Base-by-base conservation (phyloP, 148 eudicot genomes). In the Nepenthes mirabilis region DNA sequence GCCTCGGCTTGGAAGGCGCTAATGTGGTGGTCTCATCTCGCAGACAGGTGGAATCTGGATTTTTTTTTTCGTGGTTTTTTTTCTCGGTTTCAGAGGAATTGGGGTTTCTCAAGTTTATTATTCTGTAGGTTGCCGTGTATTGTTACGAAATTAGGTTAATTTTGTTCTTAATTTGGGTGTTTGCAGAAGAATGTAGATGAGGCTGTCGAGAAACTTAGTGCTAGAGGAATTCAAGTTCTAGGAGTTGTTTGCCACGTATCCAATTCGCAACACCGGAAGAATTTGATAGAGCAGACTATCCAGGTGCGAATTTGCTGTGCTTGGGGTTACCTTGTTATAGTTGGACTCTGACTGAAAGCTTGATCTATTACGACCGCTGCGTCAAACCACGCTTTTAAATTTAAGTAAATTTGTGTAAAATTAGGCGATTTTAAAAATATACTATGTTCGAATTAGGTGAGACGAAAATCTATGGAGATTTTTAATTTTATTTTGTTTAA, bases 201-300 rank as follows among this genome's bases (percentile, higher is more conserved):
- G 61, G 91, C 96, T 58, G 96, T 86, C 56, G 77, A 82, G 59
- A 80, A 75, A 74, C 95, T 93, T 9, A 88, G 61, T 59, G 72
- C 54, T 6, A 73, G 64, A 66, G 96, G 96, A 43, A 79, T 86
- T 68, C 83, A 93, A 72, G 98, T 72, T 33, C 40, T 80, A 40
- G 98, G 98, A 60, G 77, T 93, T 68, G 95, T 84, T 68, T 93
- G 98, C 60, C 98, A 93, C 65, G 98, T 93, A 1, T 80, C 91
- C 34, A 84, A 85, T 82, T 86, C 83, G 11, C 78, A 80, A 58
- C 96, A 93, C 2, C 77, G 98, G 65, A 85, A 82, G 80, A 75
- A 79, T 80, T 72, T 93, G 58, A 76, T 88, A 3, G 82, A 77
- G 5, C 74, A 72, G n/a, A 90, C 97, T 13, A 57, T 90, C 58